Percentiles rank a stretch among this genome's conserved stretches.
Evolutionary conservation across 2,329 filamentous ascomycete genomes (phyloP).

Genomic region (Colletotrichum coccodes): DNA sequence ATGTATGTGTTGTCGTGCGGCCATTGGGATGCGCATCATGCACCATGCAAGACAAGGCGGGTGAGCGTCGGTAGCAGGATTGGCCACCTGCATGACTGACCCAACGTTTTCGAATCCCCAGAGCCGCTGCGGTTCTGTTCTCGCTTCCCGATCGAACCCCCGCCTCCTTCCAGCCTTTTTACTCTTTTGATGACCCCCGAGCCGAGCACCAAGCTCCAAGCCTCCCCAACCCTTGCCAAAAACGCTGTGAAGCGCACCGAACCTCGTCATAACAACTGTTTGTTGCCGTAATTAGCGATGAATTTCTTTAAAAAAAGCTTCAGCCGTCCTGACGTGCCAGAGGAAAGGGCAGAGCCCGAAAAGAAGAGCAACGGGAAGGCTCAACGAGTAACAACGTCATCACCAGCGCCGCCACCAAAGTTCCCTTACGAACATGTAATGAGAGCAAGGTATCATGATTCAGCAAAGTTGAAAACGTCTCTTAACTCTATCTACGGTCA

Average conservation of each 20-base stretch:
- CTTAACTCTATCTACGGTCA: slow-evolving; percentile 9
- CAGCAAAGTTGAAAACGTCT: neutral
- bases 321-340: neutral
- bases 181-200: neutral
- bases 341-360: neutral
- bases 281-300: neutral
- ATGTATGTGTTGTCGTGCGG: slow-evolving; percentile 19
- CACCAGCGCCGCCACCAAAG: neutral
- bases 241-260: slow-evolving; percentile 8
- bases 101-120: neutral
- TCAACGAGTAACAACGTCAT: neutral
- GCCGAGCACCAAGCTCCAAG: neutral
- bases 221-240: neutral
- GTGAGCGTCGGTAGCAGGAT: neutral
- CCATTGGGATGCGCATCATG: slow-evolving; percentile 9
- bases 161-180: neutral
- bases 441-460: slow-evolving; percentile 7
- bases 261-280: neutral
- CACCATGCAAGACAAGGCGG: slow-evolving; percentile 5
- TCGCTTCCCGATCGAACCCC: neutral
- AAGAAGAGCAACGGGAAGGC: neutral
- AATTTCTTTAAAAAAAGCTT: neutral
- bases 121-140: neutral
- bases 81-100: neutral
- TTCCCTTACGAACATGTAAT: neutral